Evolutionary conservation across 164 flowering plant species (phyloP), one percentile per base, ranked within the genome.

Genomic region (Umbilicus rupestris): DNA sequence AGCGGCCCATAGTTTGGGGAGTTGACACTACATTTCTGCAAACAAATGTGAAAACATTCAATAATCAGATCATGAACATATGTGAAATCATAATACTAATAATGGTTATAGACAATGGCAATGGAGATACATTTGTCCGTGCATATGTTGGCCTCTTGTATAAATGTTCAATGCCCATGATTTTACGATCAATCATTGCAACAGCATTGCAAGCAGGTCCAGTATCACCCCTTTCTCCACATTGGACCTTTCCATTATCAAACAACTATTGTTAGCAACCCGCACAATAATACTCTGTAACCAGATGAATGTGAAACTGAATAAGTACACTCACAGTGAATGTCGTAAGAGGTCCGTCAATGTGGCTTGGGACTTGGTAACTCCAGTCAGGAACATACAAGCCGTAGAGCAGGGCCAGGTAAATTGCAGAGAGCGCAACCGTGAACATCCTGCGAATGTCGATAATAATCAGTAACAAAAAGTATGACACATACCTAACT

Each of bases 151-250:
- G 88, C 57, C 74, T 78, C 42, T 42, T 71, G 49, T 90, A 86
- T 39, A 90, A 65, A 75, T 87, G 96, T 41, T 77, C 76, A 74
- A 85, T 68, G 39, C 96, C 96, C 64, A 90, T 58, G 45, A 87
- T 20, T 64, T 63, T 75, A 15, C 93, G 88, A 70, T 90, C 93
- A 57, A 90, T 77, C 91, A 86, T 83, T 66, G 90, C 96, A 66
- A 77, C 90, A 72, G 83, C 89, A 81, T 87, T 90, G 68, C 96
- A 90, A 28, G 83, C 91, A 58, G 96, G 96, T 65, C 86, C 86
- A 35, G 87, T 86, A 66, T 86, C 85, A 58, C 86, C 89, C n/a
- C 90, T 73, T 15, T 82, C 85, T 46, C 87, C 91, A 74, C 96
- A 90, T 79, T 86, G 83, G 69, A 87, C 93, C 92, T 86, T 62